Evolutionary conservation across 306 rosid genomes (phyloP), one percentile per base, ranked within the genome.

Genomic region (Biancaea sappan): DNA sequence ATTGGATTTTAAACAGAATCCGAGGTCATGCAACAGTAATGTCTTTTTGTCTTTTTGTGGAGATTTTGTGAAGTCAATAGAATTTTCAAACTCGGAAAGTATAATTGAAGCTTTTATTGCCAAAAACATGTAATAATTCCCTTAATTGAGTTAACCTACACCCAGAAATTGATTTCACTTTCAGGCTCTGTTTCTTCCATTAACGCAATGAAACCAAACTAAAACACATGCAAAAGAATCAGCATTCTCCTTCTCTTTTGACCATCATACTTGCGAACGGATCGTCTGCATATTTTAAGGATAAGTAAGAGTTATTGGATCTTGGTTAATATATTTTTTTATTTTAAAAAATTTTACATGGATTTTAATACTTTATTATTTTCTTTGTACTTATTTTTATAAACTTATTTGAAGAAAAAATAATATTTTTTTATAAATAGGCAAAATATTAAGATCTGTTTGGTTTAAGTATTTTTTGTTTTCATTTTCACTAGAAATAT

Each of bases 1-100:
- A 46, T 24, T 59, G 34, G n/a, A 26, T 57, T 48, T 24, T 19
- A 34, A 64, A 40, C n/a, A 78, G 70, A 72, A 73, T 73, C 67
- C 80, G 54, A 68, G 48, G 32, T 6, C 8, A 0, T 16, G 37
- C 6, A 54, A 26, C 50, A 68, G 35, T 26, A 22, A 14, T 40
- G 1, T 11, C 31, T 53, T 31, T 24, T 72, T 65, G 73, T 65
- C 74, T 14, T 35, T 72, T 18, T 47, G 61, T 35, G 31, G 6
- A 2, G 2, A 40, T 7, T 40, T 38, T 51, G 72, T 59, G 29
- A 32, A 50, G 2, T 5, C 34, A 22, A 16, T 47, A 60, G 66
- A 60, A 3, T 16, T 31, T 60, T 16, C 25, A 31, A 32, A 60
- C 15, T 60, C 32, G 44, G 18, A 60, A 22, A 32, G 44, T 32